Percentiles rank a stretch among this genome's conserved stretches.
phyloP scores from a whole-genome alignment of 257 asterid species.

The Fraxinus americana region DNA sequence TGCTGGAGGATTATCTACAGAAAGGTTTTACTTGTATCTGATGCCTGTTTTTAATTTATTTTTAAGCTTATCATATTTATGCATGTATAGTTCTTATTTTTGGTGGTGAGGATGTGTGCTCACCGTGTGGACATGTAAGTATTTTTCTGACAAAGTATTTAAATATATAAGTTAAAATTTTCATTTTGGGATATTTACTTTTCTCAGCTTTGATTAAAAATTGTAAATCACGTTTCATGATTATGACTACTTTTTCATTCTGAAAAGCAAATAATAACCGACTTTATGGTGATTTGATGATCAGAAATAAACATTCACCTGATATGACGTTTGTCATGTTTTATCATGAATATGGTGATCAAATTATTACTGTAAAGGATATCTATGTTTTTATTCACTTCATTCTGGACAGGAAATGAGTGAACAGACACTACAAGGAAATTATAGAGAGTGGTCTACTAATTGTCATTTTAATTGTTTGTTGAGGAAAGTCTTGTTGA shows the following conservation, averaged over 20 bases:
- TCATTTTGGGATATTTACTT: neutral
- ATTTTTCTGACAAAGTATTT: neutral
- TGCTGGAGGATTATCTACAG: conserved; percentile 52
- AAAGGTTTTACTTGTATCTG: conserved; percentile 42
- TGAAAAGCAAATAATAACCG: neutral
- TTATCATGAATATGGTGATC: neutral
- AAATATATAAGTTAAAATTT: neutral
- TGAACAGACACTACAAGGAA: neutral
- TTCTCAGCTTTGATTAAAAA: neutral
- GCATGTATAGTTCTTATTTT: neutral
- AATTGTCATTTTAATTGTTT: neutral
- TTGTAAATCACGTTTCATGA: neutral
- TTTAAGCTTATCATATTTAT: neutral
- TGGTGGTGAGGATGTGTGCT: neutral
- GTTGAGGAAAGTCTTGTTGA: neutral
- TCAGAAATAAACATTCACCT: neutral
- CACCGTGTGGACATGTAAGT: neutral
- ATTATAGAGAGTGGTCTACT: neutral
- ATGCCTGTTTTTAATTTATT: conserved; percentile 14
- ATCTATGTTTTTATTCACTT: neutral
- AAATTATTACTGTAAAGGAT: neutral
- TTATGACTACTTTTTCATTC: neutral
- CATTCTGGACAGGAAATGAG: neutral
- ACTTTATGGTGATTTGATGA: neutral
- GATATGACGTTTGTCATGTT: neutral